Conservation (phyloP, 2,329 filamentous ascomycete species). For the Nemania sp. region DNA sequence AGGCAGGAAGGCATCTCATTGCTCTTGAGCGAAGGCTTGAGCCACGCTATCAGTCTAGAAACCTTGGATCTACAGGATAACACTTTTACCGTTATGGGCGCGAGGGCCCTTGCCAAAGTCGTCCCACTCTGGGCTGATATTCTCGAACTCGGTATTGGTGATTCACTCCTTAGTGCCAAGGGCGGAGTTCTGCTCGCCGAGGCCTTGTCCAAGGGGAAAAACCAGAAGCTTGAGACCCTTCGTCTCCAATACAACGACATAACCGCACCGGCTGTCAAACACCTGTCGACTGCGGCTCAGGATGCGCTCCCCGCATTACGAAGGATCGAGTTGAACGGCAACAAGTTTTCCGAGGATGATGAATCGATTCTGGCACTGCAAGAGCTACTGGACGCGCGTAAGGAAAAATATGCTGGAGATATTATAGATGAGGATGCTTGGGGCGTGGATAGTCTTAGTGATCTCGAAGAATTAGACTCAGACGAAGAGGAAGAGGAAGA, state of each 20-base stretch:
- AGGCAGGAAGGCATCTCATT: conserved; percentile 90
- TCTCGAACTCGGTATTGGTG: conserved; percentile 86
- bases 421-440: conserved; percentile 80
- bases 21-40: conserved; percentile 82
- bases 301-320: conserved; percentile 78
- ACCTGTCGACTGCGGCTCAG: conserved; percentile 75
- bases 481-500: conserved; percentile 77
- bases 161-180: conserved; percentile 84
- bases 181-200: conserved; percentile 80
- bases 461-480: conserved; percentile 81
- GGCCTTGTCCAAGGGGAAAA: conserved; percentile 79
- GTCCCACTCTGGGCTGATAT: conserved; percentile 80
- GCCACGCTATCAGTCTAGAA: conserved; percentile 74
- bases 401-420: conserved; percentile 77
- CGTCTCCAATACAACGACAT: conserved; percentile 96
- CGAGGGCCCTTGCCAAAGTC: conserved; percentile 80
- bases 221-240: conserved; percentile 82
- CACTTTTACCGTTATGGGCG: conserved; percentile 88
- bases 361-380: conserved; percentile 75
- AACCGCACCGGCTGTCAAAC: conserved; percentile 78
- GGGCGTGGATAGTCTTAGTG: conserved; percentile 87
- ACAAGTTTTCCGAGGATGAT: conserved; percentile 92
- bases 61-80: conserved; percentile 96
- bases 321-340: conserved; percentile 94
- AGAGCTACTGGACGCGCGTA: conserved; percentile 79